Conservation (phyloP, 2,329 filamentous ascomycete genomes). For the Colletotrichum tropicicola region DNA sequence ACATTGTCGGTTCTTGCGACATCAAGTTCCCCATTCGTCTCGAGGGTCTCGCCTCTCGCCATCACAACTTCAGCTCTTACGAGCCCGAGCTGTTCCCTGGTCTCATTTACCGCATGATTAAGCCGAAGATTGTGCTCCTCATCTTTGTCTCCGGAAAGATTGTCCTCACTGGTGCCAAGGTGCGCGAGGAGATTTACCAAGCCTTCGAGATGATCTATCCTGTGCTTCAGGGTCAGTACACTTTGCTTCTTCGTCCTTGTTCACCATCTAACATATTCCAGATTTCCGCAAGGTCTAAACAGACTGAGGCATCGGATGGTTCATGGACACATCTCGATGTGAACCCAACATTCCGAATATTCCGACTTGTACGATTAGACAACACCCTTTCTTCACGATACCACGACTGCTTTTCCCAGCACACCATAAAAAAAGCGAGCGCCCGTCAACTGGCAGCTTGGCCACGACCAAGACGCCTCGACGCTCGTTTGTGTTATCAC, state of each 20-base stretch:
- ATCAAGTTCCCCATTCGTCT: slow-evolving; percentile 99
- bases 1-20: slow-evolving; percentile 98
- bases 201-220: slow-evolving; percentile 98
- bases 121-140: slow-evolving; percentile 97
- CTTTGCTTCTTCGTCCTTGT: neutral
- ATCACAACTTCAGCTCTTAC: slow-evolving; percentile 99
- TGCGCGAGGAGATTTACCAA: slow-evolving; percentile 97
- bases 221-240: slow-evolving; percentile 80
- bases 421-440: slow-evolving; percentile 24
- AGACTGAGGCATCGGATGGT: neutral
- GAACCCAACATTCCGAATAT: slow-evolving; percentile 26
- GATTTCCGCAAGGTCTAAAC: slow-evolving; percentile 67
- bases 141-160: slow-evolving; percentile 99
- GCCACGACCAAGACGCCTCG: neutral
- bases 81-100: slow-evolving; percentile 98
- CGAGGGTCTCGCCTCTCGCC: slow-evolving; percentile 93
- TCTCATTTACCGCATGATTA: slow-evolving; percentile 99
- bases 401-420: slow-evolving; percentile 49
- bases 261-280: slow-evolving; percentile 35
- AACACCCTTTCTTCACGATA: slow-evolving; percentile 52
- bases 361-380: slow-evolving; percentile 52
- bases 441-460: slow-evolving; percentile 6
- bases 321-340: slow-evolving; percentile 26
- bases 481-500: slow-evolving; percentile 41
- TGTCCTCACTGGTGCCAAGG: slow-evolving; percentile 95